phyloP scores from a whole-genome alignment of 257 asterid species.

The Handroanthus guayacan region DNA sequence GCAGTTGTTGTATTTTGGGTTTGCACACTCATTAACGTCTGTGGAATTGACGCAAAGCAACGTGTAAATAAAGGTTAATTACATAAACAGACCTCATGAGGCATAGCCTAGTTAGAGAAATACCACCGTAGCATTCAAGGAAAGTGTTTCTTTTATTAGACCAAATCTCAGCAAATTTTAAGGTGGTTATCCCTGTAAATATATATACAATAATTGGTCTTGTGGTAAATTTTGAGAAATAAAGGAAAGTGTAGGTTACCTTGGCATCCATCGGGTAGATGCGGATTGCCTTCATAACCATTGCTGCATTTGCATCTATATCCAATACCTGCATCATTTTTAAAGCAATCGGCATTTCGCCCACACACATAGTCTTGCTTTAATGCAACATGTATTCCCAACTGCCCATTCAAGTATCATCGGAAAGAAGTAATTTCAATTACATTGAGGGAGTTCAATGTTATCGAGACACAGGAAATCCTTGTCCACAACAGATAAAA shows the following conservation, averaged over 20 bases:
- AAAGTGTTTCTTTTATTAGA: too few relatives aligned
- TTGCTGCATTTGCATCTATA: slow-evolving; percentile 38
- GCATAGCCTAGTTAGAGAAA: too few relatives aligned
- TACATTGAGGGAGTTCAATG: slow-evolving; percentile 3
- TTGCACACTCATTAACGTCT: slow-evolving; percentile 44
- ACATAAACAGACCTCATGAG: too few relatives aligned
- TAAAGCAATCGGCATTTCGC: slow-evolving; percentile 27
- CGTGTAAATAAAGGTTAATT: background rate
- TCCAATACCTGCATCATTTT: slow-evolving; percentile 24
- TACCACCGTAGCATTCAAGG: too few relatives aligned
- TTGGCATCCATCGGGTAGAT: slow-evolving; percentile 45
- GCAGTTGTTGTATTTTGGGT: slow-evolving; percentile 32
- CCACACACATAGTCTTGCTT: slow-evolving; percentile 25
- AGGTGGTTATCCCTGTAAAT: too few relatives aligned
- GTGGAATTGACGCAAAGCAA: background rate
- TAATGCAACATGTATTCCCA: slow-evolving; percentile 34
- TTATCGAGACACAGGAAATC: background rate
- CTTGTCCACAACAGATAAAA: slow-evolving; percentile 25
- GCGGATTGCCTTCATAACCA: slow-evolving; percentile 52
- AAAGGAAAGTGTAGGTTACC: slow-evolving; percentile 32
- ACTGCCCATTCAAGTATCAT: slow-evolving; percentile 30
- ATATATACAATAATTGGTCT: background rate
- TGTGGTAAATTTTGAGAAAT: background rate
- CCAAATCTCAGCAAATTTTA: too few relatives aligned
- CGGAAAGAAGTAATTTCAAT: background rate